Percentiles rank a stretch among this genome's conserved stretches.
Conservation (phyloP, 257 asterid genomes). For the Jacaranda copaia region DNA sequence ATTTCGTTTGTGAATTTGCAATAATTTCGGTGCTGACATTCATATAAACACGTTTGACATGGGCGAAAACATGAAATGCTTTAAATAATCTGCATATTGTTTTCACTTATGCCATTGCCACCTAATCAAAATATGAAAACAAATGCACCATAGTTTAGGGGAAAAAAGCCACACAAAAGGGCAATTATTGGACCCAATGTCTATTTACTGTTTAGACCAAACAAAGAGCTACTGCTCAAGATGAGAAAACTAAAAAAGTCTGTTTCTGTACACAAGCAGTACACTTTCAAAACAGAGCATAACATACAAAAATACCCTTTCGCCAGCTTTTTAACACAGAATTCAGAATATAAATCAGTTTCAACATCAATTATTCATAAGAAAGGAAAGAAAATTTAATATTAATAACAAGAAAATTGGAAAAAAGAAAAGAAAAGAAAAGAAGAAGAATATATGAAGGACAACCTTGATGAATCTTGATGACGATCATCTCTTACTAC, state of each 20-base stretch:
- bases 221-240: neutral
- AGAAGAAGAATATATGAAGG: neutral
- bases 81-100: neutral
- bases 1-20: neutral
- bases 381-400: neutral
- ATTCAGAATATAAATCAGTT: conserved; percentile 16
- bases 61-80: neutral
- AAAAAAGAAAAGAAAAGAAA: neutral
- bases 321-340: conserved; percentile 20
- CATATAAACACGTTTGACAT: neutral
- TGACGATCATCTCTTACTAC: conserved; percentile 70
- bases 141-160: neutral
- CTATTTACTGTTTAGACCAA: neutral
- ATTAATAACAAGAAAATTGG: neutral
- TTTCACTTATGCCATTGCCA: neutral
- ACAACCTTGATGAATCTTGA: conserved; percentile 16
- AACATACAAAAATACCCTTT: conserved; percentile 29
- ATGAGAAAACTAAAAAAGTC: neutral
- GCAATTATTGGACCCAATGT: neutral
- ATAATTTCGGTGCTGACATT: neutral
- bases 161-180: neutral
- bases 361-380: conserved; percentile 8
- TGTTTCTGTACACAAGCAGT: conserved; percentile 31
- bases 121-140: neutral
- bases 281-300: conserved; percentile 26